Conservation (phyloP, 2,329 filamentous ascomycete species). For the Canariomyces notabilis region DNA sequence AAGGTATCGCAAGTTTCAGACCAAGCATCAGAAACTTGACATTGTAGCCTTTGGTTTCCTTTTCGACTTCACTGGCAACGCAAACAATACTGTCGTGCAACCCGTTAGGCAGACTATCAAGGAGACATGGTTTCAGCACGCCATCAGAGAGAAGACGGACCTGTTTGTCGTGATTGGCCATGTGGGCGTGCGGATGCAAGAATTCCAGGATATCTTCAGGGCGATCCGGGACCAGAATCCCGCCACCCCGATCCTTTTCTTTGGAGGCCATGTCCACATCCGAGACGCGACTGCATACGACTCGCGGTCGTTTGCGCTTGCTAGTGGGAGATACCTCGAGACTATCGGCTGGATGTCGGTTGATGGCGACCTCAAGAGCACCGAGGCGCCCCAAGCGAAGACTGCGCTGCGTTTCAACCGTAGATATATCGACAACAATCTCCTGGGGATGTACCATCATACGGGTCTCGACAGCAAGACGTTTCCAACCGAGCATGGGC, state of each 20-base stretch:
- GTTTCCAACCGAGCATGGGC: slow-evolving; percentile 72
- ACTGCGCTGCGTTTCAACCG: slow-evolving; percentile 58
- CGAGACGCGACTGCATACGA: slow-evolving; percentile 80
- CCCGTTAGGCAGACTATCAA: slow-evolving; percentile 74
- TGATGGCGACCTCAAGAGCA: slow-evolving; percentile 50
- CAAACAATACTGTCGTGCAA: slow-evolving; percentile 83
- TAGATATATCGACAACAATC: slow-evolving; percentile 90
- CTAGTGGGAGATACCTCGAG: slow-evolving; percentile 89
- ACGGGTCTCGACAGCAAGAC: slow-evolving; percentile 64
- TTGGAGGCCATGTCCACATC: slow-evolving; percentile 87
- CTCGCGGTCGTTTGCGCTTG: slow-evolving; percentile 69
- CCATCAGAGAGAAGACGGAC: slow-evolving; percentile 79
- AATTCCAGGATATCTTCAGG: slow-evolving; percentile 72
- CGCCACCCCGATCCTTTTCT: slow-evolving; percentile 83
- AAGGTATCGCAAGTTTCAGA: slow-evolving; percentile 83
- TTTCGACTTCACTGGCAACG: slow-evolving; percentile 87
- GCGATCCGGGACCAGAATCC: slow-evolving; percentile 72
- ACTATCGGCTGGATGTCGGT: slow-evolving; percentile 93
- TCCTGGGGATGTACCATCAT: slow-evolving; percentile 79
- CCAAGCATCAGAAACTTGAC: slow-evolving; percentile 78
- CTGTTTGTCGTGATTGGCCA: slow-evolving; percentile 84
- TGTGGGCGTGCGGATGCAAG: slow-evolving; percentile 73
- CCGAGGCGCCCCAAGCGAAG: slow-evolving; percentile 23
- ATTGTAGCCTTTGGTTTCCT: slow-evolving; percentile 90
- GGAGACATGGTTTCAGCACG: slow-evolving; percentile 83